Evolutionary conservation across 306 rosid genomes (phyloP), one percentile per base, ranked within the genome.

Genomic region (Ziziphus jujuba): DNA sequence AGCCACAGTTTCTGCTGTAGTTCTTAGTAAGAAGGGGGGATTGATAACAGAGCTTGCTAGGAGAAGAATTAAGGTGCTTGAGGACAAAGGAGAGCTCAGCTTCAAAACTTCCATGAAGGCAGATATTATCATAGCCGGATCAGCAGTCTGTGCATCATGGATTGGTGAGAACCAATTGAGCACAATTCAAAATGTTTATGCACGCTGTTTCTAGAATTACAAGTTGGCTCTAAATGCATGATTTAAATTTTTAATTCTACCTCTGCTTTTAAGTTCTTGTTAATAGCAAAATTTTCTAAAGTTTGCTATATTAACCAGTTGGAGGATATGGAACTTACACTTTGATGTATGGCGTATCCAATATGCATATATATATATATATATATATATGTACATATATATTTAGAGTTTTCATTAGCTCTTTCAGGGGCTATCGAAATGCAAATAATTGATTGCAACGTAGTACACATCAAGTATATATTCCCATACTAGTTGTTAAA

Each of bases 91-190:
- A 25, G 79, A 77, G 63, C 76, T 66, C 67, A 92, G 96, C 84
- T 92, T 87, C 70, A 87, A 76, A 77, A 74, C 79, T 65, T 88
- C 95, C 16, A 75, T 80, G 88, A 89, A 81, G 74, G 79, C 91
- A 35, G 96, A 92, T 75, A 81, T 92, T 34, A 85, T 92, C 66
- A 79, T 92, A 67, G 98, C 98, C 25, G 95, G 98, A 59, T 92
- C 96, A 53, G 98, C 95, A 43, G 92, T 82, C 52, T 92, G 95
- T 86, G 90, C 95, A 61, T 87, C 92, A 45, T 92, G 97, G 98
- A 87, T 92, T 31, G 98, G 98, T 92, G 81, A 74, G 95, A 78
- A 56, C 24, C 40, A 20, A 69, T 65, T 69, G 23, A 2, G 40
- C 31, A 9, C 35, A 50, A 23, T 72, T 19, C 12, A 15, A 49